Evolutionary conservation across 2,329 filamentous ascomycete genomes (phyloP).

Genomic region (Curvularia lunata): DNA sequence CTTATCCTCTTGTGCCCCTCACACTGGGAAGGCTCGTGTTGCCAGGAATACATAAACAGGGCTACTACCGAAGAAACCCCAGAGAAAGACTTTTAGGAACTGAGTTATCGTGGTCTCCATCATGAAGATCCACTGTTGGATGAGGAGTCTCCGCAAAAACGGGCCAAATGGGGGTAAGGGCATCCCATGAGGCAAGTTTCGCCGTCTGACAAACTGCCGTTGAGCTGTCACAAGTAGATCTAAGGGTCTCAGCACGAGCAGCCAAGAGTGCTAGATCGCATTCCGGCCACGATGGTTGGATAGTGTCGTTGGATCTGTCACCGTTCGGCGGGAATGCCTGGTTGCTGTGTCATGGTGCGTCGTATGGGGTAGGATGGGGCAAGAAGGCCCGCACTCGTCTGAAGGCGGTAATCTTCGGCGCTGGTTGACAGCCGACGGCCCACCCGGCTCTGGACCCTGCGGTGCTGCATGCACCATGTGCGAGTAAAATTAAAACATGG

Average conservation of each 20-base stretch:
- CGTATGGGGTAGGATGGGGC: constrained; percentile 16
- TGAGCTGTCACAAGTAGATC: constrained; percentile 16
- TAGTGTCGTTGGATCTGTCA: constrained; percentile 22
- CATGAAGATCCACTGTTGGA: constrained; percentile 25
- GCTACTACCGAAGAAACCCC: constrained; percentile 25
- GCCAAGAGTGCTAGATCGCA: constrained; percentile 21
- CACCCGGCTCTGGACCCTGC: constrained; percentile 3
- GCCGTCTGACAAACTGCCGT: constrained; percentile 26
- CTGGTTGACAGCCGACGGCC: constrained; percentile 7
- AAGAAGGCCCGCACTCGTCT: constrained; percentile 17
- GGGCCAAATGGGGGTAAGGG: constrained; percentile 16
- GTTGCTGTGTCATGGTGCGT: constrained; percentile 11
- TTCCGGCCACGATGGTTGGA: constrained; percentile 34
- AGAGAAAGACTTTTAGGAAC: constrained; percentile 26
- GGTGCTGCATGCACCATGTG: not conserved
- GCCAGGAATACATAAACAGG: constrained; percentile 13
- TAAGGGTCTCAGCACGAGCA: constrained; percentile 28
- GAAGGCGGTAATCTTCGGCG: constrained; percentile 41
- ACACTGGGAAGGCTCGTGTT: constrained; percentile 13
- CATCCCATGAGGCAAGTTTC: constrained; percentile 36
- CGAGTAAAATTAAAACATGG: not conserved
- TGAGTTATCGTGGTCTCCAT: constrained; percentile 29
- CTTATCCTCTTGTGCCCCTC: constrained; percentile 29
- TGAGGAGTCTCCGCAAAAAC: constrained; percentile 20
- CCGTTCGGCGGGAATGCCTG: constrained; percentile 22